A percentile compares a stretch with the other conserved stretches of the same genome.
Evolutionary conservation across 1,284 basidiomycete species (phyloP).

Genomic region (Ganoderma boninense): DNA sequence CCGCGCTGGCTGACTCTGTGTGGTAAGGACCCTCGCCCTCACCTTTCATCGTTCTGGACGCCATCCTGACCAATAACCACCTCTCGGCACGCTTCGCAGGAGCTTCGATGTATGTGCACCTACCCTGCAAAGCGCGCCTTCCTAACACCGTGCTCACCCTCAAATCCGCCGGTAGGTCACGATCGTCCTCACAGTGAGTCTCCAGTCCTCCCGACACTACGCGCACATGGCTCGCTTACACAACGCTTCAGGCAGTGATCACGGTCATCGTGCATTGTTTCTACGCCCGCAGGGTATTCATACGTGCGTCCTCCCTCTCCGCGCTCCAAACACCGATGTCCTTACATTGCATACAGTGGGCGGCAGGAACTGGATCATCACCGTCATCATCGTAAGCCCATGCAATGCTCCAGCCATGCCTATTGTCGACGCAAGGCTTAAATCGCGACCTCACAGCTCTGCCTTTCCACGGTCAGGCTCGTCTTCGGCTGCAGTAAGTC

Average conservation of each 20-base stretch:
- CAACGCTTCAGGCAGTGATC: slow-evolving; percentile 28
- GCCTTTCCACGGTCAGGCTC: slow-evolving; percentile 17
- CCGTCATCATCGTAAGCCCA: neutral
- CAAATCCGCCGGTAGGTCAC: slow-evolving; percentile 9
- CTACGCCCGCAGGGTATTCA: slow-evolving; percentile 27
- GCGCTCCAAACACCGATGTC: too few species aligned
- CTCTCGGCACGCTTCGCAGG: slow-evolving; percentile 2
- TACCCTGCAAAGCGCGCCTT: neutral
- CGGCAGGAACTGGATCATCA: slow-evolving; percentile 13
- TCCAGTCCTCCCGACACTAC: too few species aligned
- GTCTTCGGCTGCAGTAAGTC: slow-evolving; percentile 12
- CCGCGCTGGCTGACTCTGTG: slow-evolving; percentile 15
- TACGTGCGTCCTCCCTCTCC: slow-evolving; percentile 13
- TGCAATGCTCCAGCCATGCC: too few species aligned
- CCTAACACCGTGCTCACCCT: too few species aligned
- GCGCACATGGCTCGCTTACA: too few species aligned
- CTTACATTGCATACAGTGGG: slow-evolving; percentile 9
- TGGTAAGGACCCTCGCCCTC: slow-evolving; percentile 12
- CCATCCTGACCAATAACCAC: neutral
- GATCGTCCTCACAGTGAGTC: slow-evolving; percentile 19
- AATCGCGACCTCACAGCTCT: slow-evolving; percentile 2
- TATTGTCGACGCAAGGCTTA: neutral
- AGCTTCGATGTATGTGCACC: slow-evolving; percentile 22
- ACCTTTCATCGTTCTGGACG: too few species aligned
- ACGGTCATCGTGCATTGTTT: slow-evolving; percentile 28